Base-by-base conservation (phyloP, 257 asterid genomes). In the Rhazya stricta region DNA sequence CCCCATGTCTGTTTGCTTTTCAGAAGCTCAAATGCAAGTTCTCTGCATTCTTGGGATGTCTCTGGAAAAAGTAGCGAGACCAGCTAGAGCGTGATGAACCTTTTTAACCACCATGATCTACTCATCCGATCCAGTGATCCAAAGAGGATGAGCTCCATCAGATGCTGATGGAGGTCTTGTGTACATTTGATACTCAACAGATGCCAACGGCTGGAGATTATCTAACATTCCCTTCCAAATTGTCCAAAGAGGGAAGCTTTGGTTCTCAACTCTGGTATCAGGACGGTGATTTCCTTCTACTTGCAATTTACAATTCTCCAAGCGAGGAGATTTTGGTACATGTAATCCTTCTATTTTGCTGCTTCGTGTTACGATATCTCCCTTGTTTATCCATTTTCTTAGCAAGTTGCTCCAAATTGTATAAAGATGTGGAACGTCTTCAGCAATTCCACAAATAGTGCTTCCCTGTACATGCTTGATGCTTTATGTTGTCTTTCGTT, bases 61-160 rank as follows among this genome's bases (percentile, higher is more conserved):
- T 95, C 99, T 2, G 96, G 60, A 91, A 74, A 86, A 92, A 92
- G 82, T 95, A 92, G 79, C 99, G 91, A 9, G 96, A 95, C 99
- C 99, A 95, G 51, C 96, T 91, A 50, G 98, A 84, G 58, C 88
- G 96, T 12, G 89, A 82, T 42, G 97, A 81, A 82, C 93, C 99
- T 95, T n/a, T n/a, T n/a, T n/a, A n/a, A n/a, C n/a, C n/a, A n/a
- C n/a, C n/a, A n/a, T n/a, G n/a, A 77, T 95, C 80, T 95, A 96
- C 72, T 71, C 93, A 54, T 95, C 98, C n/a, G 99, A 92, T 76
- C 98, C 99, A 2, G 79, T 72, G 15, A 95, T 76, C 99, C 99
- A 95, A 6, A 98, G 98, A 77, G 98, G 99, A 88, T 88, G 88
- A 76, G 91, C 82, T 78, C 97, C 96, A 80, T 87, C 76, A n/a